A percentile compares a stretch with the other conserved stretches of the same genome.
Evolutionary conservation across 768 basidiomycete species (phyloP).

Genomic region (Crucibulum laeve): DNA sequence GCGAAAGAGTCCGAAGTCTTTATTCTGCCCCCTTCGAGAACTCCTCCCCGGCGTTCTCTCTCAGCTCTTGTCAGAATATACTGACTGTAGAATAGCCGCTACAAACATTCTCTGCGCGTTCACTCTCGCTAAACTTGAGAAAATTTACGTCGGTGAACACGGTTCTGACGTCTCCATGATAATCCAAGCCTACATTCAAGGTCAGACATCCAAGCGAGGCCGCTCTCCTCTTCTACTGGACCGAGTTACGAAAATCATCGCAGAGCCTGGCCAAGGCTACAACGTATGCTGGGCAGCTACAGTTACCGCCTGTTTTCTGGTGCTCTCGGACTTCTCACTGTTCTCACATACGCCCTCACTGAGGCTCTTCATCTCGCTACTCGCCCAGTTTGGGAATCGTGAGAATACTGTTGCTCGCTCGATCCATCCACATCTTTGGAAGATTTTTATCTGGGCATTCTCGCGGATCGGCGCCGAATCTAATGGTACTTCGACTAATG

Average conservation of each 20-base stretch:
- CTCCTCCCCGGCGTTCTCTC: conserved; percentile 38
- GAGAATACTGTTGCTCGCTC: conserved; percentile 27
- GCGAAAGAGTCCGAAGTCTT: conserved; percentile 36
- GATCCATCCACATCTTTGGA: conserved; percentile 46
- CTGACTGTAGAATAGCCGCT: conserved; percentile 41
- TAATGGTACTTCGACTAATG: conserved; percentile 9
- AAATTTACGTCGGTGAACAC: conserved; percentile 11
- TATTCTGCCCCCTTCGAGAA: conserved; percentile 42
- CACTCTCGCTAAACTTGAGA: conserved; percentile 34
- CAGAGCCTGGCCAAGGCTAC: conserved; percentile 4
- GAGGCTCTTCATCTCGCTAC: conserved; percentile 30
- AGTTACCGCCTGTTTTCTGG: conserved; percentile 40
- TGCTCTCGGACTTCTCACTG: conserved; percentile 38
- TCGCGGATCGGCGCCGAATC: conserved; percentile 26
- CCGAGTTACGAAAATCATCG: not conserved
- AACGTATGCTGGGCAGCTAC: conserved; percentile 41
- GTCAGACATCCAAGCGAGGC: conserved; percentile 13
- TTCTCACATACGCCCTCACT: conserved; percentile 35
- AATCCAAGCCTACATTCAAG: conserved; percentile 21
- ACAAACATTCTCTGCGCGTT: conserved; percentile 55
- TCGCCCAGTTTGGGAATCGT: conserved; percentile 27
- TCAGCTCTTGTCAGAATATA: conserved; percentile 21
- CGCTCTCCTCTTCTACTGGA: not conserved
- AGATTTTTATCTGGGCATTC: conserved; percentile 54
- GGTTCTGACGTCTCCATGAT: conserved; percentile 18